phyloP scores from a whole-genome alignment of 106 monocot genomes.

The Dactylorhiza incarnata region DNA sequence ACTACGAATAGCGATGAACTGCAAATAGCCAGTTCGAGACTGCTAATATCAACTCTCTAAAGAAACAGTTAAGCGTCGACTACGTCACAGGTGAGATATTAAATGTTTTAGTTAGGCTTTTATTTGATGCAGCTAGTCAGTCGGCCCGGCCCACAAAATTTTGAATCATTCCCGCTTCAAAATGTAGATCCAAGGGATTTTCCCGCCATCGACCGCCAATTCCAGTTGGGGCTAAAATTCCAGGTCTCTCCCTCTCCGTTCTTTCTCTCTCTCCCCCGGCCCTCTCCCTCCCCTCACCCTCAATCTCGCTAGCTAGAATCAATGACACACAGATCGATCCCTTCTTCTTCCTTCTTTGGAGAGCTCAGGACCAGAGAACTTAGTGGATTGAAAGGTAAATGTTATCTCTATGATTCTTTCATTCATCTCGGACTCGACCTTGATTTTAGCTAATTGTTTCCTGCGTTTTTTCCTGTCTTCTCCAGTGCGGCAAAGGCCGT shows the following conservation, averaged over 20 bases:
- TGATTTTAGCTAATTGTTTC: neutral
- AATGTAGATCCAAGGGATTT: neutral
- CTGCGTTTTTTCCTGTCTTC: neutral
- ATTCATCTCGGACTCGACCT: neutral
- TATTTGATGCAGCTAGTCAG: too few species aligned
- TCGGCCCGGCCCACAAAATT: too few species aligned
- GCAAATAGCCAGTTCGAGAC: too few species aligned
- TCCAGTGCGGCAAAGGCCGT: conserved; percentile 44
- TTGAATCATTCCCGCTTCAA: too few species aligned
- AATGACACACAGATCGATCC: conserved; percentile 12
- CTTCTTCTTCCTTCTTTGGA: conserved; percentile 55
- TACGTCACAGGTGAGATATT: too few species aligned
- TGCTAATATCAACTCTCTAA: too few species aligned
- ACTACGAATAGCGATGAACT: too few species aligned
- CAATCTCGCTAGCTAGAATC: neutral
- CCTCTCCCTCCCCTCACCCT: too few species aligned
- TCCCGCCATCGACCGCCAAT: neutral
- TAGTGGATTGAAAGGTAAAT: conserved; percentile 45
- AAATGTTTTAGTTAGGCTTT: too few species aligned
- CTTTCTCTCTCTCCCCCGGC: neutral
- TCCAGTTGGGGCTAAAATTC: neutral
- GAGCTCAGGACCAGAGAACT: conserved; percentile 60
- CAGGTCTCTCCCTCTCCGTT: neutral
- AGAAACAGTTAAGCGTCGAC: too few species aligned
- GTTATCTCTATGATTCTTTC: conserved; percentile 1